Base-by-base conservation (phyloP, 768 basidiomycete genomes). In the Erythrobasidium yunnanense region DNA sequence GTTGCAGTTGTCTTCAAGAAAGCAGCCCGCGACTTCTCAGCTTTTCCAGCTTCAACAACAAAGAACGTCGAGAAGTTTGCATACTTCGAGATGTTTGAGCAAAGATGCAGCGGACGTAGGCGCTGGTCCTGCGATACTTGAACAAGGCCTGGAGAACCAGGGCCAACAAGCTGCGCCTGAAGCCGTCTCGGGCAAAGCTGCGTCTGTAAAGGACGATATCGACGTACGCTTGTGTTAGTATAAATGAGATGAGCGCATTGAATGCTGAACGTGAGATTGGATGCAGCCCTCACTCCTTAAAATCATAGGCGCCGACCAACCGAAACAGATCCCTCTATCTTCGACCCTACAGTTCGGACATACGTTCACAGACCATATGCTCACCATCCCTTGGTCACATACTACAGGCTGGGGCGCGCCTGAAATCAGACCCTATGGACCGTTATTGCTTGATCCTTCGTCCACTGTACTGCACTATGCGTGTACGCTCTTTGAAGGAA, bases 381-480 rank as follows among this genome's bases (percentile, higher is more conserved):
- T 73, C 23, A 30, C 50, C 23, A 70, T 74, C 56, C 84, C 75
- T n/a, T 93, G 90, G 90, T 79, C 81, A 66, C 78, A 79, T 2
- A 73, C 78, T 23, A 79, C 80, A 42, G 92, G 92, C 18, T 96
- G 92, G 91, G 86, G 83, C 22, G 75, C 79, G 1, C 91, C 91
- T 1, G 79, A 83, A 71, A 93, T 96, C 68, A 80, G 81, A 71
- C 89, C 90, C 66, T 93, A 91, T 75, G 85, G 83, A 1, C 86
- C 87, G 4, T 78, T 91, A 38, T 72, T 78, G 18, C 78, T 91
- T 20, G 85, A 89, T 68, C 90, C 89, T 4, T 87, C 86, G 72
- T 81, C 79, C 75, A 83, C 87, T 66, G 91, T 91, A 20, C 79
- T 97, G 66, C 92, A 97, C 76, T 96, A 97, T 77, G 90, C 90